A percentile compares a stretch with the other conserved stretches of the same genome.
phyloP scores from a whole-genome alignment of 176 grass and related monocot species.

The Oryza nivara region DNA sequence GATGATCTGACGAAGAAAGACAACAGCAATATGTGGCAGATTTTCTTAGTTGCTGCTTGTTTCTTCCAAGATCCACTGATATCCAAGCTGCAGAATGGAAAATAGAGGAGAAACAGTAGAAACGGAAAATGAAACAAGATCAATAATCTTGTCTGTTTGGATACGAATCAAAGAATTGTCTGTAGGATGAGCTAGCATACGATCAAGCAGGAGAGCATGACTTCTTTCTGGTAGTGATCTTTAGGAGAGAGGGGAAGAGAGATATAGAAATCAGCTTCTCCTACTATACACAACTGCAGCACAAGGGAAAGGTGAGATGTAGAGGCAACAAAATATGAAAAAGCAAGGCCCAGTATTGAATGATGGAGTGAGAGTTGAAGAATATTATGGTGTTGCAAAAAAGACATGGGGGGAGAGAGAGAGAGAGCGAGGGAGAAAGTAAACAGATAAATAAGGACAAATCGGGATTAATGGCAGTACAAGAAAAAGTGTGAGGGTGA shows the following conservation, averaged over 20 bases:
- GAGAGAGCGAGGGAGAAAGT: slow-evolving; percentile 21
- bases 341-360: slow-evolving; percentile 48
- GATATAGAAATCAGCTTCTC: slow-evolving; percentile 31
- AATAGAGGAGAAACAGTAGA: slow-evolving; percentile 2
- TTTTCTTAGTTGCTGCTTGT: slow-evolving; percentile 16
- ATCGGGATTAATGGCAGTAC: slow-evolving; percentile 66
- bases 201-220: slow-evolving; percentile 49
- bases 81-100: slow-evolving; percentile 32
- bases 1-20: slow-evolving; percentile 22
- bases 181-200: slow-evolving; percentile 40
- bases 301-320: slow-evolving; percentile 61
- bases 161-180: slow-evolving; percentile 40
- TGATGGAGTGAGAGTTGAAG: slow-evolving; percentile 44
- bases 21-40: background rate
- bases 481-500: slow-evolving; percentile 69
- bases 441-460: slow-evolving; percentile 73
- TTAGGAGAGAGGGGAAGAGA: slow-evolving; percentile 1
- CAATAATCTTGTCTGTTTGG: slow-evolving; percentile 36
- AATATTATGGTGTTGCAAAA: slow-evolving; percentile 58
- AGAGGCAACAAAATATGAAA: slow-evolving; percentile 48
- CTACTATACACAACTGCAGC: slow-evolving; percentile 33
- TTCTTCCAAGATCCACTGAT: slow-evolving; percentile 41
- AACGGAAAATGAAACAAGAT: slow-evolving; percentile 29
- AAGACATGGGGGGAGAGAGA: slow-evolving; percentile 5
- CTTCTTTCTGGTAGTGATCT: slow-evolving; percentile 42